Percentiles rank a stretch among this genome's conserved stretches.
phyloP scores from a whole-genome alignment of 2,329 filamentous ascomycete species.

The Chaetomium olivaceum region DNA sequence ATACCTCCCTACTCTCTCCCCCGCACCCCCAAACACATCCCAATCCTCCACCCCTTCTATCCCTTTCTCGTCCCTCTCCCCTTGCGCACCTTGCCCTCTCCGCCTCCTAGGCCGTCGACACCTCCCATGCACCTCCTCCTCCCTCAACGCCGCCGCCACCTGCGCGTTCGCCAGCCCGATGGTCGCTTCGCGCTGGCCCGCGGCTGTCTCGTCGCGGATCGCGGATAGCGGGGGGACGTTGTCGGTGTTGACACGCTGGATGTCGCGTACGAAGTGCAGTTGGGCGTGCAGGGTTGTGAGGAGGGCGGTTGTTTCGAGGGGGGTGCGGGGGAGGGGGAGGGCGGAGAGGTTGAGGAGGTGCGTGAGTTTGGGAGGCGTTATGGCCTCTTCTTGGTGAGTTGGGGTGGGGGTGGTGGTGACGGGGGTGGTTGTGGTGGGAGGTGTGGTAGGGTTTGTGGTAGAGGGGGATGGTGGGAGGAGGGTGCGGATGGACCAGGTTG shows the following conservation, averaged over 20 bases:
- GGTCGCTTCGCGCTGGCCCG: constrained; percentile 56
- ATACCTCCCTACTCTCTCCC: constrained; percentile 67
- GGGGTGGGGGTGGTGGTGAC: background rate
- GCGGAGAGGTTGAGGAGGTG: constrained; percentile 89
- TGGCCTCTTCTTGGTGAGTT: constrained; percentile 33
- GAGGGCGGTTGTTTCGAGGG: constrained; percentile 65
- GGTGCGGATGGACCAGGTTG: constrained; percentile 81
- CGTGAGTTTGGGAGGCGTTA: constrained; percentile 69
- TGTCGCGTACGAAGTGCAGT: constrained; percentile 84
- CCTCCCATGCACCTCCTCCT: constrained; percentile 63
- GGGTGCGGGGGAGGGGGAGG: constrained; percentile 70
- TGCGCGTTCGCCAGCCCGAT: constrained; percentile 57
- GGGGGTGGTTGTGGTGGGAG: background rate
- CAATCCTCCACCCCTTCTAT: constrained; percentile 62
- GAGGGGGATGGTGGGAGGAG: constrained; percentile 50
- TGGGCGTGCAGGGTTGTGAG: constrained; percentile 76
- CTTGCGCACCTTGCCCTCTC: constrained; percentile 15
- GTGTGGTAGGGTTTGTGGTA: background rate
- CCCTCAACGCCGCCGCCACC: constrained; percentile 55
- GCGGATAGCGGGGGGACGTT: constrained; percentile 72
- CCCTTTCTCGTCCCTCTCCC: constrained; percentile 31
- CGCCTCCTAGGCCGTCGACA: constrained; percentile 47
- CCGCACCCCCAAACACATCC: constrained; percentile 68
- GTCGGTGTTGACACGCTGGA: constrained; percentile 75
- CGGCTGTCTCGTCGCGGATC: constrained; percentile 75